Evolutionary conservation across 73 alveolate species (phyloP).

Genomic region (Stentor coeruleus): DNA sequence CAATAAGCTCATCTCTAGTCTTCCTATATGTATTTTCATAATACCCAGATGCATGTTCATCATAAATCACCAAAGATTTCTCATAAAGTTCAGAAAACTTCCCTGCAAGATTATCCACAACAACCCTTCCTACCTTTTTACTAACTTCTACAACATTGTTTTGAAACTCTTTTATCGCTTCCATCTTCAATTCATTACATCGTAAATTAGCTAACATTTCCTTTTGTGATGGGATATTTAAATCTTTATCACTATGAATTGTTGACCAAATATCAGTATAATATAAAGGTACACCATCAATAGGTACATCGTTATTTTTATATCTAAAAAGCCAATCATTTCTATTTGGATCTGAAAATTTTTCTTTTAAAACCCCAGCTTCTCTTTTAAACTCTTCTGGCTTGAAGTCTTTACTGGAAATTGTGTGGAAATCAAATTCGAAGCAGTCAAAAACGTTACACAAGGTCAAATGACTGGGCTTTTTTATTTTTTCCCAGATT

Average conservation of each 20-base stretch:
- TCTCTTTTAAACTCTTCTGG: conserved; percentile 60
- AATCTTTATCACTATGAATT: conserved; percentile 22
- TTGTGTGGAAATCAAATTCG: conserved; percentile 72
- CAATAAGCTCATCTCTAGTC: background rate
- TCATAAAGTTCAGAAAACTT: background rate
- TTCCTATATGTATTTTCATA: conserved; percentile 1
- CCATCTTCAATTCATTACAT: conserved; percentile 17
- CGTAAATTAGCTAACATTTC: conserved; percentile 24
- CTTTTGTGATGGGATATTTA: conserved; percentile 26
- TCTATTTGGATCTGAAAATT: conserved; percentile 44
- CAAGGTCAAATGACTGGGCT: conserved; percentile 55
- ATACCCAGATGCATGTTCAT: conserved; percentile 14
- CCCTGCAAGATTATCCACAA: background rate
- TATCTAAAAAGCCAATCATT: conserved; percentile 25
- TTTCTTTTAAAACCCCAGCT: conserved; percentile 42
- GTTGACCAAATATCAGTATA: conserved; percentile 12
- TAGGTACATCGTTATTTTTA: conserved; percentile 3
- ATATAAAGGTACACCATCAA: conserved; percentile 3
- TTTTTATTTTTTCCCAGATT: conserved; percentile 74
- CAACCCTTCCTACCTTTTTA: background rate
- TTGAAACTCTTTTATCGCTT: background rate
- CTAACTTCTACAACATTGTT: background rate
- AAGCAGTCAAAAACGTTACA: conserved; percentile 61
- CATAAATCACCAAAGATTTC: background rate
- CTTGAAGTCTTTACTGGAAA: conserved; percentile 71